Conservation (phyloP, 2,329 filamentous ascomycete genomes). For the Juglanconis sp. region DNA sequence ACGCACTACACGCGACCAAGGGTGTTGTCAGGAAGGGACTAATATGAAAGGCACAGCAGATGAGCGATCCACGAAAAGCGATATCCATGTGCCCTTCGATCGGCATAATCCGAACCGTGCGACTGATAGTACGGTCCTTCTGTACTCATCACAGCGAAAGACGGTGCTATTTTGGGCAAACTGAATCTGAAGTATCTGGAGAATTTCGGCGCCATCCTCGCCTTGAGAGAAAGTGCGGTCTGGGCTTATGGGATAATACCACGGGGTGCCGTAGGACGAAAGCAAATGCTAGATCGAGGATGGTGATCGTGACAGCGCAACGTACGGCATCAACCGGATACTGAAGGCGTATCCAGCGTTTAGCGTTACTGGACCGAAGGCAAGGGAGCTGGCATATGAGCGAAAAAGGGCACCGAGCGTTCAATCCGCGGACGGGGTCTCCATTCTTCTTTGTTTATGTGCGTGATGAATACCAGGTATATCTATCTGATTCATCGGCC, state of each 20-base stretch:
- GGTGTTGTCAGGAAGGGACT: neutral
- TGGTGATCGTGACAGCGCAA: too few species aligned
- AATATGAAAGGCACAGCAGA: neutral
- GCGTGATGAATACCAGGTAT: neutral
- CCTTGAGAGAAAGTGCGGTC: too few species aligned
- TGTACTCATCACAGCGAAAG: neutral
- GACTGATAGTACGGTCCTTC: too few species aligned
- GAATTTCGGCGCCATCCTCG: too few species aligned
- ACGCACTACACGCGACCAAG: neutral
- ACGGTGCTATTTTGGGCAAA: neutral
- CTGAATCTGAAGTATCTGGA: too few species aligned
- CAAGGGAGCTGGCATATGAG: neutral
- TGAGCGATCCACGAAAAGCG: neutral
- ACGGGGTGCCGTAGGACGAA: too few species aligned
- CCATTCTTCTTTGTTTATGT: neutral
- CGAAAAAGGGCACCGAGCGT: neutral
- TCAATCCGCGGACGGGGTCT: neutral
- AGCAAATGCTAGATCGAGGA: too few species aligned
- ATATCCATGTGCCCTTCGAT: neutral
- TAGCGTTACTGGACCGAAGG: neutral
- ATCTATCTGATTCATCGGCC: neutral
- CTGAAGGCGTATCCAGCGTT: too few species aligned
- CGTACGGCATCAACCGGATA: too few species aligned
- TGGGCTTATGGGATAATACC: too few species aligned
- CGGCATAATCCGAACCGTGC: neutral